Percentiles rank a stretch among this genome's conserved stretches.
phyloP scores from a whole-genome alignment of 768 basidiomycete species.

The Postia placenta region DNA sequence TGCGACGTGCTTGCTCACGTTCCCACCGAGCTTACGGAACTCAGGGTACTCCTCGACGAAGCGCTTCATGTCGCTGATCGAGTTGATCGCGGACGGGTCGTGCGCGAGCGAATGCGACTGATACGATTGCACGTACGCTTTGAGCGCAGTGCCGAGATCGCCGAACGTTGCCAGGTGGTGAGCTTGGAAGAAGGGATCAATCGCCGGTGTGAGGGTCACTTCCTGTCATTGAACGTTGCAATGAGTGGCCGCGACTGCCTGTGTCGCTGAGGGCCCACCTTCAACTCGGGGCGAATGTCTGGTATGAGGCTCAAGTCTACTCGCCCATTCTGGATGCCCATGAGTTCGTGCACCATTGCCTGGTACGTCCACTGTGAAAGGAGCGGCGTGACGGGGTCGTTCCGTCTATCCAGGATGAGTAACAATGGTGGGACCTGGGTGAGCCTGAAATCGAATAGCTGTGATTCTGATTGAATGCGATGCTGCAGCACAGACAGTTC shows the following conservation, averaged over 20 bases:
- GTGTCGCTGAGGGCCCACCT: conserved; percentile 42
- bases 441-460: conserved; percentile 87
- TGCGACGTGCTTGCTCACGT: conserved; percentile 98
- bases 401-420: conserved; percentile 89
- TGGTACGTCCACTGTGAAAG: conserved; percentile 99
- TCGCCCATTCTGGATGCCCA: conserved; percentile 91
- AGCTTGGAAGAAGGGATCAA: conserved; percentile 90
- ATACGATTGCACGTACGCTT: conserved; percentile 91
- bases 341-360: conserved; percentile 96
- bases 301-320: conserved; percentile 82
- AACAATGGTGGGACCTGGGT: conserved; percentile 86
- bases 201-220: conserved; percentile 85
- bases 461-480: conserved; percentile 71
- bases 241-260: too few species aligned
- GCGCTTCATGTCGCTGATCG: conserved; percentile 93
- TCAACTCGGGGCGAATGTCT: conserved; percentile 80
- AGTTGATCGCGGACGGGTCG: conserved; percentile 78
- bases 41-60: conserved; percentile 99
- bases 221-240: conserved; percentile 47
- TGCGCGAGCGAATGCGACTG: conserved; percentile 76
- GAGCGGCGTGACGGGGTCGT: conserved; percentile 95
- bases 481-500: conserved; percentile 40
- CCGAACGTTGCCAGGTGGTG: conserved; percentile 93
- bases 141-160: conserved; percentile 87
- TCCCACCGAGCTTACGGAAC: conserved; percentile 92